Conservation (phyloP, 352 stramenopile species). For the Pythium aquatile region DNA sequence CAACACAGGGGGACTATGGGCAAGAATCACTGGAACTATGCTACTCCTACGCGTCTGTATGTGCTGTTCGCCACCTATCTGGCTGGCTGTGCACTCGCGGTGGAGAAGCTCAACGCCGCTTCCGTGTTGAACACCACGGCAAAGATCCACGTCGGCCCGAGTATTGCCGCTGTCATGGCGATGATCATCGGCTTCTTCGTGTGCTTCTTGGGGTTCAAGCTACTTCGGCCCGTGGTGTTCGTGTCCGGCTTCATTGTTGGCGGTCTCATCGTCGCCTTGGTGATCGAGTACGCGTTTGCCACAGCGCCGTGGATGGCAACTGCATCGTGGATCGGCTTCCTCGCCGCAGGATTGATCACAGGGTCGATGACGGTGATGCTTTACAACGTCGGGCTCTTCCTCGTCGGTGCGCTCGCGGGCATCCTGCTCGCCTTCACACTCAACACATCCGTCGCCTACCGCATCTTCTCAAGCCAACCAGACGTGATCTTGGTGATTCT, state of each 20-base stretch:
- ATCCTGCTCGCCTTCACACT: conserved; percentile 46
- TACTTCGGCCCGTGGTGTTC: conserved; percentile 42
- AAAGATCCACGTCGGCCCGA: conserved; percentile 33
- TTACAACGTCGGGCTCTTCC: conserved; percentile 49
- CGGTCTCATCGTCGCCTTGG: conserved; percentile 35
- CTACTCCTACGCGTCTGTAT: background rate
- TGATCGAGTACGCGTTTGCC: conserved; percentile 38
- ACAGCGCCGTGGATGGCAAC: conserved; percentile 34
- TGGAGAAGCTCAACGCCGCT: conserved; percentile 17
- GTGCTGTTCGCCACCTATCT: background rate
- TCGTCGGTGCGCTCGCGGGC: conserved; percentile 41
- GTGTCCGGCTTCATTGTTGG: conserved; percentile 44
- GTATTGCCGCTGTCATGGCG: conserved; percentile 36
- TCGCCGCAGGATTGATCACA: conserved; percentile 36
- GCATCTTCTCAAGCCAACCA: conserved; percentile 40
- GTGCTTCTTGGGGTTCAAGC: conserved; percentile 37
- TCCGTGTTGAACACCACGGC: conserved; percentile 30
- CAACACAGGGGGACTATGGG: background rate
- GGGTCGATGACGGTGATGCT: conserved; percentile 37
- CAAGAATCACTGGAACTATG: background rate
- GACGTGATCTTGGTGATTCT: conserved; percentile 47
- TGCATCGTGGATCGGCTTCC: conserved; percentile 52
- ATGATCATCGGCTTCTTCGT: conserved; percentile 34
- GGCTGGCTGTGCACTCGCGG: background rate
- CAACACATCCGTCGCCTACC: conserved; percentile 42